These are phyloP conservation scores for Draba incana DNA, from an alignment of 345 rosid genomes.

Conservation along the genomic window DNA sequence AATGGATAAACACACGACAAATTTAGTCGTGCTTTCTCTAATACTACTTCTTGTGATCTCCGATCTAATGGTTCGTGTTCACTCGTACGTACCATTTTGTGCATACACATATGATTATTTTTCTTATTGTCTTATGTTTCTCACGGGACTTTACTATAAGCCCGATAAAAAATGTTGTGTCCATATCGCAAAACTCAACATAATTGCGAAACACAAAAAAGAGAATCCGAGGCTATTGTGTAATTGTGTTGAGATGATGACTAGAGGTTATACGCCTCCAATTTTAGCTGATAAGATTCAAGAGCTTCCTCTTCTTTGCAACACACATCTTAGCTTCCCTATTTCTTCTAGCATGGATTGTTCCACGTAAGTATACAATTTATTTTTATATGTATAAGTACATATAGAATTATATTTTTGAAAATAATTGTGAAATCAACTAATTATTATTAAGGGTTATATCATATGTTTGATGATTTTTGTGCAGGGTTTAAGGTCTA, in stretches of 20 bases:
- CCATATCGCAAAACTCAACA: slow-evolving; percentile 45
- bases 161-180: slow-evolving; percentile 46
- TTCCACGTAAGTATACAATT: slow-evolving; percentile 37
- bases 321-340: slow-evolving; percentile 54
- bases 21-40: slow-evolving; percentile 13
- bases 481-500: slow-evolving; percentile 27
- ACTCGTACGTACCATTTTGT: slow-evolving; percentile 42
- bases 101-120: slow-evolving; percentile 44
- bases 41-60: slow-evolving; percentile 34
- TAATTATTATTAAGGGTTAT: background rate
- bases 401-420: background rate
- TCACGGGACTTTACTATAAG: slow-evolving; percentile 41
- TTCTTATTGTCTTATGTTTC: slow-evolving; percentile 51
- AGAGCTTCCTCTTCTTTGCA: slow-evolving; percentile 46
- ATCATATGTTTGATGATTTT: background rate
- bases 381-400: no score
- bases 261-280: slow-evolving; percentile 44
- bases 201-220: slow-evolving; percentile 41
- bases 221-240: slow-evolving; percentile 47
- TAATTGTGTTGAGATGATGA: slow-evolving; percentile 49
- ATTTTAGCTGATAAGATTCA: slow-evolving; percentile 43
- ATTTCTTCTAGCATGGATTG: slow-evolving; percentile 60
- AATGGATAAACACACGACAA: slow-evolving; percentile 29
- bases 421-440: background rate
- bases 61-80: slow-evolving; percentile 22